phyloP scores from a whole-genome alignment of 2,329 filamentous ascomycete species.

The Cladophialophora chaetospira region DNA sequence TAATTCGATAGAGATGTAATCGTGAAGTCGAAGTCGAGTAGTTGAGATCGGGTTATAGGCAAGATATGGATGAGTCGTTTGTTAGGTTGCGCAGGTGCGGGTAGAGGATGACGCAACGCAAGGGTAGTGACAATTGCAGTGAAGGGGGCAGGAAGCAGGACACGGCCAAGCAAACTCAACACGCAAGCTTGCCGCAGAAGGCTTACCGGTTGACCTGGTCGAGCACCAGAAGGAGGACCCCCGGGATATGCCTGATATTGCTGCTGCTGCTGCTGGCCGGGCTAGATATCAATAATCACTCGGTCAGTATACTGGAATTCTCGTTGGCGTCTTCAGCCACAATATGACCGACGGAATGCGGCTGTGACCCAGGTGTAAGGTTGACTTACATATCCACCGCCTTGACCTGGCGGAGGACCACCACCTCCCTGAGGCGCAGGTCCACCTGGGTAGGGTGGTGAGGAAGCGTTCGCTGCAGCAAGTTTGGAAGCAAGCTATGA shows the following conservation, averaged over 20 bases:
- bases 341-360: constrained; percentile 16
- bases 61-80: constrained; percentile 33
- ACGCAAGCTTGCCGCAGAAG: constrained; percentile 21
- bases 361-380: neutral
- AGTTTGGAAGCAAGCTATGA: constrained; percentile 41
- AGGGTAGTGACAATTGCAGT: constrained; percentile 23
- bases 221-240: constrained; percentile 36
- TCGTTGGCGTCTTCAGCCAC: constrained; percentile 6
- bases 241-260: constrained; percentile 61
- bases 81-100: neutral
- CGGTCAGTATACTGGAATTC: constrained; percentile 1
- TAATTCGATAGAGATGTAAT: constrained; percentile 12
- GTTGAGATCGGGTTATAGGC: neutral
- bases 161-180: constrained; percentile 1
- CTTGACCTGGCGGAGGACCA: constrained; percentile 31
- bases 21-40: neutral
- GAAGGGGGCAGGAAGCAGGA: constrained; percentile 20
- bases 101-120: constrained; percentile 18
- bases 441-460: constrained; percentile 35
- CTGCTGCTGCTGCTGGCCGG: constrained; percentile 50
- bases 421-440: constrained; percentile 33
- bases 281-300: neutral
- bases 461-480: constrained; percentile 43
- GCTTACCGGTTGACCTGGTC: constrained; percentile 39
- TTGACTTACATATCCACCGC: constrained; percentile 57